A percentile compares a stretch with the other conserved stretches of the same genome.
Evolutionary conservation across 306 rosid species (phyloP).

Genomic region (Cicer bijugum): DNA sequence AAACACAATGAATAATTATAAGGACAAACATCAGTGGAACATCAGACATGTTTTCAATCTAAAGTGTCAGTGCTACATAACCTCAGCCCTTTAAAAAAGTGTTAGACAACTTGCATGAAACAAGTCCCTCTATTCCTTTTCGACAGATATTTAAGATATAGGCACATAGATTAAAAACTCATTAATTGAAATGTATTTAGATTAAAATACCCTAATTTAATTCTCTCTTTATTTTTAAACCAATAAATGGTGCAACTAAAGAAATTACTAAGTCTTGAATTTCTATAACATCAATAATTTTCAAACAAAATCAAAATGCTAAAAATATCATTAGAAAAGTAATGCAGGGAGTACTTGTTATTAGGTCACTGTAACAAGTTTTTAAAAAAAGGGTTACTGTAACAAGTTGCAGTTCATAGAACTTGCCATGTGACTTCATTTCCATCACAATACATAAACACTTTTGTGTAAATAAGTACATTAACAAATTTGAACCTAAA

Average conservation of each 20-base stretch:
- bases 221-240: neutral
- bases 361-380: slow-evolving; percentile 9
- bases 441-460: slow-evolving; percentile 9
- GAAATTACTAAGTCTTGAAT: too few species aligned
- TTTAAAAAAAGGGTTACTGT: neutral
- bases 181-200: too few species aligned
- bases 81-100: neutral
- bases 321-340: neutral
- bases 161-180: too few species aligned
- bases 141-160: neutral
- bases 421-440: slow-evolving; percentile 24
- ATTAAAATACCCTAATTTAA: neutral
- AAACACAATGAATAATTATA: neutral
- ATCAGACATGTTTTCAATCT: neutral
- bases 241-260: neutral
- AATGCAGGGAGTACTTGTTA: slow-evolving; percentile 4
- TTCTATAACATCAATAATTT: neutral
- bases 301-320: neutral
- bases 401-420: neutral
- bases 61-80: neutral
- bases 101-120: slow-evolving; percentile 3
- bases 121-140: neutral
- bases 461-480: slow-evolving; percentile 21
- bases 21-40: neutral
- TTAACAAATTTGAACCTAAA: slow-evolving; percentile 18